Base-by-base conservation (phyloP, 176 grass and related monocot species). In the Eragrostis nindensis region DNA sequence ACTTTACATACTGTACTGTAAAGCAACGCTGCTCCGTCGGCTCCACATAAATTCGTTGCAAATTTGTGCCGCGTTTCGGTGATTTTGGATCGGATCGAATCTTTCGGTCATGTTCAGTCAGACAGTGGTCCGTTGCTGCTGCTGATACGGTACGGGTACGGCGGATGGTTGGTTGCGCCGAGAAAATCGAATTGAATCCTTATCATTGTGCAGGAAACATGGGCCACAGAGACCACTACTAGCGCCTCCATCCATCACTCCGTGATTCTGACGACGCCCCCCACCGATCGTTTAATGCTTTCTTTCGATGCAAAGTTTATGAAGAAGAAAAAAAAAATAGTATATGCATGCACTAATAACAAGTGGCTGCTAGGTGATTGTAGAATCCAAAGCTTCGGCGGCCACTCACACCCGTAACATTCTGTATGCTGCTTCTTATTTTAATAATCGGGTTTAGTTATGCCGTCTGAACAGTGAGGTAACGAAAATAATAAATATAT, bases 121-220 rank as follows among this genome's bases (percentile, higher is more conserved):
- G 52, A 7, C 52, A n/a, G 52, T n/a, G 52, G 19, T 10, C 42
- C 42, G 42, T n/a, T n/a, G n/a, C n/a, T 19, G 52, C 52, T 55
- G 52, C 52, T 18, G 52, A 55, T 8, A 55, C 18, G n/a, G n/a
- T n/a, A n/a, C n/a, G n/a, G 50, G 18, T 19, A 16, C 6, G 42
- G 8, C 42, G 42, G 9, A 10, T 8, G 42, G 4, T 10, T 10
- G 50, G 50, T 3, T 62, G 25, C 16, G 0, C 30, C 15, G 49
- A 85, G 83, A 54, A 78, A 55, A 55, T 55, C 21, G 52, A 55
- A 76, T 16, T 55, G 38, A 71, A 71, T 64, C 83, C 74, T 71
- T 71, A 71, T 85, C 66, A 52, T 78, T 78, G 52, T 26, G 22
- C 47, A 70, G 3, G 42, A 9, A 17, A 71, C 55, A 52, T 49